Conservation (phyloP, 495 filamentous ascomycete genomes). For the Astrothelium subdiscretum region DNA sequence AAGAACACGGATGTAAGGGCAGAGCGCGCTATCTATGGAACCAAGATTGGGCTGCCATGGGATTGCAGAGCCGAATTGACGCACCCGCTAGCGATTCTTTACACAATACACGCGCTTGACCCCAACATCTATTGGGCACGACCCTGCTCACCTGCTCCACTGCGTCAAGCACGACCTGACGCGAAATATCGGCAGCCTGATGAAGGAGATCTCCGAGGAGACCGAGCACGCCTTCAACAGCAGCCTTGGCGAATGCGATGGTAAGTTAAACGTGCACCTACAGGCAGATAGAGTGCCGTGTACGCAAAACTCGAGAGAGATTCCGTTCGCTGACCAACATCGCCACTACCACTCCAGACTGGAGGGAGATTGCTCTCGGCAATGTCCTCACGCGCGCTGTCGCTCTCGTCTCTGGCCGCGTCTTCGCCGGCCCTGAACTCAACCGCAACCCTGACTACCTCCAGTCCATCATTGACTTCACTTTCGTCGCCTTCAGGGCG, state of each 20-base stretch:
- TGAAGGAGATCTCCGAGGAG: neutral
- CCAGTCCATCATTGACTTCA: conserved; percentile 30
- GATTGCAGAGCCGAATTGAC: neutral
- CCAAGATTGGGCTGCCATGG: neutral
- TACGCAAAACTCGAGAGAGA: neutral
- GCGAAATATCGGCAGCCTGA: conserved; percentile 1
- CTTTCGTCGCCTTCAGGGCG: conserved; percentile 27
- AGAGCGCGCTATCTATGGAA: neutral
- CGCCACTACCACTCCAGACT: neutral
- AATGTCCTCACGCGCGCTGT: conserved; percentile 1
- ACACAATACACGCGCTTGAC: neutral
- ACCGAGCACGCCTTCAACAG: neutral
- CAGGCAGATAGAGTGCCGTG: neutral
- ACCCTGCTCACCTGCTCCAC: conserved; percentile 1
- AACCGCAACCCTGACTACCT: conserved; percentile 35
- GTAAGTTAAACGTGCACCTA: neutral
- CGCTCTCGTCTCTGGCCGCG: conserved; percentile 11
- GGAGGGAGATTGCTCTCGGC: conserved; percentile 1
- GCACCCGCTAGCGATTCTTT: conserved; percentile 1
- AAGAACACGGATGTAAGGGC: conserved; percentile 1
- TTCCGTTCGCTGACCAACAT: conserved; percentile 1
- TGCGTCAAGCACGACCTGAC: conserved; percentile 1
- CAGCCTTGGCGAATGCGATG: conserved; percentile 1
- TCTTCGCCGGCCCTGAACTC: conserved; percentile 36
- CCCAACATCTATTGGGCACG: conserved; percentile 1